These are phyloP conservation scores for Pseudogymnoascus sp. DNA, from an alignment of 2,329 filamentous ascomycete genomes.

Conservation along the genomic window DNA sequence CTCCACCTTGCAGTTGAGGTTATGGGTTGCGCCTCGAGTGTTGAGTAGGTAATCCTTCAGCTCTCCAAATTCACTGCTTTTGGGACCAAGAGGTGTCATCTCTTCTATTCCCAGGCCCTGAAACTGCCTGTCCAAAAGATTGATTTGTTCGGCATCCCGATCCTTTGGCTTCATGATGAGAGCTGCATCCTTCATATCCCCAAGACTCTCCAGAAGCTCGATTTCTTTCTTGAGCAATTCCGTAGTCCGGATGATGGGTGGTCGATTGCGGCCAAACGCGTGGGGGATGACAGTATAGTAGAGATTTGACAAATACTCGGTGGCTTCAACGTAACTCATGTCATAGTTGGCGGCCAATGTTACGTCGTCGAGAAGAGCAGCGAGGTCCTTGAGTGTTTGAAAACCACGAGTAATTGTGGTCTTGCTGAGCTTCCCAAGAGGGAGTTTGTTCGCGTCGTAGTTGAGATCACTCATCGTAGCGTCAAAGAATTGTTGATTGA, in stretches of 20 bases:
- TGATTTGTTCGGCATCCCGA: conserved; percentile 43
- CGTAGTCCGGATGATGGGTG: conserved; percentile 56
- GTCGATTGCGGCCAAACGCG: conserved; percentile 64
- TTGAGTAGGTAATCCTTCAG: conserved; percentile 59
- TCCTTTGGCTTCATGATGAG: conserved; percentile 65
- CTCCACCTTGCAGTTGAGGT: conserved; percentile 50
- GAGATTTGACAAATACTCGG: conserved; percentile 61
- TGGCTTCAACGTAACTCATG: conserved; percentile 34
- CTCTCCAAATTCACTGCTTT: conserved; percentile 51
- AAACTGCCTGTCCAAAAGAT: conserved; percentile 67
- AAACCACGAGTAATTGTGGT: conserved; percentile 68
- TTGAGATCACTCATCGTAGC: conserved; percentile 59
- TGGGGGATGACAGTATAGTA: conserved; percentile 83
- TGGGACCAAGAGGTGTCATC: conserved; percentile 49
- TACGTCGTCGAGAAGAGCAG: conserved; percentile 53
- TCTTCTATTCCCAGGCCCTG: conserved; percentile 63
- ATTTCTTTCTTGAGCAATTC: conserved; percentile 64
- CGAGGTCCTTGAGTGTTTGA: conserved; percentile 66
- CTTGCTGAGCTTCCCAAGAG: conserved; percentile 77
- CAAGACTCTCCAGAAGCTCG: conserved; percentile 70
- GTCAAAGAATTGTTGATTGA: conserved; percentile 67
- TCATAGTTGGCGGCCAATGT: conserved; percentile 39
- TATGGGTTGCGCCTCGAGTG: conserved; percentile 61
- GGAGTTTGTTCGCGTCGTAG: conserved; percentile 69
- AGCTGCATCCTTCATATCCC: conserved; percentile 76